Evolutionary conservation across 2,329 filamentous ascomycete genomes (phyloP).

Genomic region (Chrysoporthe cubensis): DNA sequence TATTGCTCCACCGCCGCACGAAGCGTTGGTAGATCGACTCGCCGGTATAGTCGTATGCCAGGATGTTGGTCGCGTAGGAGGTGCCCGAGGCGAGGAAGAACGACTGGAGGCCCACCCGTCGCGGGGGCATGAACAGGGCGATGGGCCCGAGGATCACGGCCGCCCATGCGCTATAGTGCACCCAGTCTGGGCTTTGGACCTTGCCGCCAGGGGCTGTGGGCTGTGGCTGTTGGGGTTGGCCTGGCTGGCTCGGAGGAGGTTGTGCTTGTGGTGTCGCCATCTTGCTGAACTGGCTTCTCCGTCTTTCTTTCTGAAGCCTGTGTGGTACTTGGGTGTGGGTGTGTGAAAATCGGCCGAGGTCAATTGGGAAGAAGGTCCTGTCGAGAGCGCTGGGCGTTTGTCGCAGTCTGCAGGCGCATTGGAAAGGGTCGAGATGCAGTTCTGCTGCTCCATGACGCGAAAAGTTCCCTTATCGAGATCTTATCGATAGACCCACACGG

Average conservation of each 20-base stretch:
- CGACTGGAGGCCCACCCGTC: constrained; percentile 55
- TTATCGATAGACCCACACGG: not conserved
- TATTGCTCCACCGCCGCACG: constrained; percentile 44
- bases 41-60: constrained; percentile 61
- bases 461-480: constrained; percentile 11
- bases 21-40: constrained; percentile 55
- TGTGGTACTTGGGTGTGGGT: not conserved
- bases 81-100: constrained; percentile 53
- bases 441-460: constrained; percentile 4
- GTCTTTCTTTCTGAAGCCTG: not conserved
- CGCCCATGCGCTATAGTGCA: constrained; percentile 54
- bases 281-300: not conserved
- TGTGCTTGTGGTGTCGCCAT: constrained; percentile 27
- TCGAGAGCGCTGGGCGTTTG: not conserved
- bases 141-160: constrained; percentile 53
- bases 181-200: constrained; percentile 36
- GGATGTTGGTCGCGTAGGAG: constrained; percentile 58
- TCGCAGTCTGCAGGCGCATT: not conserved
- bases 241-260: constrained; percentile 8
- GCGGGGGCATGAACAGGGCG: constrained; percentile 55
- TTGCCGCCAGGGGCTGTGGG: constrained; percentile 7
- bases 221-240: constrained; percentile 2
- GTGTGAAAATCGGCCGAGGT: not conserved
- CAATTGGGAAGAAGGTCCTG: not conserved
- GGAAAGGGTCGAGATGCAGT: not conserved